phyloP scores from a whole-genome alignment of 768 basidiomycete species.

The Neoboletus subvelutipes region DNA sequence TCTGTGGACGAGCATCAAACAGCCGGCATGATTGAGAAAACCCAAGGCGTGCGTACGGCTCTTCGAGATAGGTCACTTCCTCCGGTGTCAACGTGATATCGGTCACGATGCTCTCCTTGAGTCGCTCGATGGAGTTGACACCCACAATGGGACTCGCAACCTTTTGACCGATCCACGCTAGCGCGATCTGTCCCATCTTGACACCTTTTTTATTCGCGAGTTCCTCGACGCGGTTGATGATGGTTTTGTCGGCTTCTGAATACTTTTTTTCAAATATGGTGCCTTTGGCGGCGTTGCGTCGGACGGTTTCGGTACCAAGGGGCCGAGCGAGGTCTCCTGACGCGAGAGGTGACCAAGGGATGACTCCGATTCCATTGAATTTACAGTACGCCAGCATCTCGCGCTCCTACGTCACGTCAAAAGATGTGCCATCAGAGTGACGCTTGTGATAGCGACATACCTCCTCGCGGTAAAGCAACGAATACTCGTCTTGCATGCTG shows the following conservation, averaged over 20 bases:
- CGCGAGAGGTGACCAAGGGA: constrained; percentile 50
- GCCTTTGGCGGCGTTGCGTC: constrained; percentile 18
- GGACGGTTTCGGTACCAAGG: constrained; percentile 23
- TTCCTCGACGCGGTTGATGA: constrained; percentile 42
- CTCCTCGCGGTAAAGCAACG: constrained; percentile 56
- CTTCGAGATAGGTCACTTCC: constrained; percentile 33
- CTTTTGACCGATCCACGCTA: constrained; percentile 44
- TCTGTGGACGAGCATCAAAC: constrained; percentile 7
- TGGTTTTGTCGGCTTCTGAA: constrained; percentile 33
- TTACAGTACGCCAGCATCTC: constrained; percentile 48
- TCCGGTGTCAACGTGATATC: constrained; percentile 27
- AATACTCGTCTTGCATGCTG: constrained; percentile 57
- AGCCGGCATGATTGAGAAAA: neutral
- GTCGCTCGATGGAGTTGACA: constrained; percentile 33
- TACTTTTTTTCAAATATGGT: constrained; percentile 24
- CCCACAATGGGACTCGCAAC: constrained; percentile 47
- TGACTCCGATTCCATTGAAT: constrained; percentile 50
- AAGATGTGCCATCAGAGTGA: too few relatives aligned
- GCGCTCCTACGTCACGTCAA: constrained; percentile 35
- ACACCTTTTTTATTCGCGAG: constrained; percentile 40
- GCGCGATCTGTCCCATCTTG: constrained; percentile 47
- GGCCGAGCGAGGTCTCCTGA: constrained; percentile 42
- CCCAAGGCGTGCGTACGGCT: constrained; percentile 20
- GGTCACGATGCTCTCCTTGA: constrained; percentile 32
- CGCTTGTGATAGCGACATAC: constrained; percentile 14